These are phyloP conservation scores for Amanita fuliginea DNA, from an alignment of 768 basidiomycete genomes.

Conservation along the genomic window DNA sequence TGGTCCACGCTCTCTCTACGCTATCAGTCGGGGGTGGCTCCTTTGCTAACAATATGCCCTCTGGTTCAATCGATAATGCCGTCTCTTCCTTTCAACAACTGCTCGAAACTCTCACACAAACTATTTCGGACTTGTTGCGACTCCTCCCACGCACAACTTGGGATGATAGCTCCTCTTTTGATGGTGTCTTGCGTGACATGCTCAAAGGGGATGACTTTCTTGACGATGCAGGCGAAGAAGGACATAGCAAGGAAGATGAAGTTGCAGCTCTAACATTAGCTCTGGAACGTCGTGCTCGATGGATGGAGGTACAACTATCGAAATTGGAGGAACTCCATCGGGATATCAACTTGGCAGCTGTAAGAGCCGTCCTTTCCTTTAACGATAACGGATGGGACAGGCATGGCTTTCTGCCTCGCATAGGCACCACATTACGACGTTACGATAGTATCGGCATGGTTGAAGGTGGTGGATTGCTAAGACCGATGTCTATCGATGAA, in stretches of 20 bases:
- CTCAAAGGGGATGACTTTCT: slow-evolving; percentile 81
- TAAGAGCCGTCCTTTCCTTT: slow-evolving; percentile 69
- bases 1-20: slow-evolving; percentile 80
- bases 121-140: slow-evolving; percentile 77
- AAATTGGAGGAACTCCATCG: slow-evolving; percentile 84
- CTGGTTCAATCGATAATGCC: slow-evolving; percentile 83
- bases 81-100: slow-evolving; percentile 86
- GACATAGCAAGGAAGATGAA: slow-evolving; percentile 64
- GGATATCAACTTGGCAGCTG: slow-evolving; percentile 83
- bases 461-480: slow-evolving; percentile 32
- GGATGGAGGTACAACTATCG: slow-evolving; percentile 88
- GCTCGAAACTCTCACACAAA: slow-evolving; percentile 80
- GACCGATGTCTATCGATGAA: slow-evolving; percentile 57
- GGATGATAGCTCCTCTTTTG: slow-evolving; percentile 86
- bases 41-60: slow-evolving; percentile 74
- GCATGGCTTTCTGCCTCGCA: slow-evolving; percentile 54
- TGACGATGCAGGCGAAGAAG: slow-evolving; percentile 61
- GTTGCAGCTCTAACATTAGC: slow-evolving; percentile 76
- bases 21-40: slow-evolving; percentile 79
- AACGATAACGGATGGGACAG: slow-evolving; percentile 84
- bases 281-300: slow-evolving; percentile 79
- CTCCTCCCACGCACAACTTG: slow-evolving; percentile 82
- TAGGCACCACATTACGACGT: slow-evolving; percentile 52
- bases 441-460: slow-evolving; percentile 59
- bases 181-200: slow-evolving; percentile 80